Evolutionary conservation across 2,329 filamentous ascomycete genomes (phyloP), one percentile per base, ranked within the genome.

Genomic region (Colletotrichum caudatum): DNA sequence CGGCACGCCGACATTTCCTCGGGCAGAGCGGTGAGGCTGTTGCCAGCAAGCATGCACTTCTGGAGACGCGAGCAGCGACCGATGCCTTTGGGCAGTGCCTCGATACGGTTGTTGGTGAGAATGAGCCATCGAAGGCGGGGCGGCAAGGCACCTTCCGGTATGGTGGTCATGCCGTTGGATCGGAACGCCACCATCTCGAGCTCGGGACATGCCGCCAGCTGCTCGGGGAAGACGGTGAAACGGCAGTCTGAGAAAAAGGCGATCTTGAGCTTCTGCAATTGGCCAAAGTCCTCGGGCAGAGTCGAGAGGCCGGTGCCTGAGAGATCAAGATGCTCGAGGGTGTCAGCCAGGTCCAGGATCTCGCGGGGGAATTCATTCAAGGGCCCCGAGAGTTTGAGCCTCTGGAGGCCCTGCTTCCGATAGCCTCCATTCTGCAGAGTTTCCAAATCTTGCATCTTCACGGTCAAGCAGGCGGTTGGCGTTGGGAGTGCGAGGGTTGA

Each of bases 141-240:
- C 11, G 85, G 84, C 23, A 87, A 76, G 16, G 82, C 75, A 41
- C 78, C 77, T 70, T 84, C 83, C 18, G 82, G 82, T 35, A 86
- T 78, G 7, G 74, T 74, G 8, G 74, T 74, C 83, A 87, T 86
- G 64, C 76, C 76, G 76, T 87, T 87, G 69, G 77, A 77, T 26
- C 84, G 84, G 72, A 87, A 86, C 5, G 83, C 84, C 46, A 86
- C 81, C 82, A 85, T 86, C 74, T 85, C 84, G n/a, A 87, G 81
- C 60, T 77, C 76, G 6, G 81, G 81, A 68, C 84, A 86, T 76
- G 79, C 73, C 53, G 82, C 80, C 26, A 86, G 77, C 68, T 80
- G 79, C 18, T 73, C 74, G 2, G 85, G 85, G 67, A 86, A 87
- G 26, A 77, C 74, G 3, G 74, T 71, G 74, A 86, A 87, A 37